Conservation (phyloP, 768 basidiomycete species). For the Phylloporus rhodoxanthus region DNA sequence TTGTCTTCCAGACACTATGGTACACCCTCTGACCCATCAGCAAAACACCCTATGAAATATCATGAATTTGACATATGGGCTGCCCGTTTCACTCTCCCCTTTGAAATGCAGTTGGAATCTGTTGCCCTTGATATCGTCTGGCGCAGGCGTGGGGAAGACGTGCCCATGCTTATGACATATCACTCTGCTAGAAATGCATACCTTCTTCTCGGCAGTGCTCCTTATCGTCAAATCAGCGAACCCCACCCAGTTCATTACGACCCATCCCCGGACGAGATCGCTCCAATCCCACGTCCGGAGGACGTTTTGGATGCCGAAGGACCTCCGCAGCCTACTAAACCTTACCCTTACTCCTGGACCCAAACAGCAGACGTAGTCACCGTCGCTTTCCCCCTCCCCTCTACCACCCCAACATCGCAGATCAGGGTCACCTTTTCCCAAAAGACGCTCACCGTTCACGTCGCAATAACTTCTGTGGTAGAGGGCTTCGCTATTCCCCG, state of each 20-base stretch:
- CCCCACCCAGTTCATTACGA: constrained; percentile 38
- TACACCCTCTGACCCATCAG: constrained; percentile 15
- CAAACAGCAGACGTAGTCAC: constrained; percentile 82
- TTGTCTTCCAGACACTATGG: constrained; percentile 56
- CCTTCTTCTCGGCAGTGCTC: constrained; percentile 53
- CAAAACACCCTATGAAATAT: constrained; percentile 22
- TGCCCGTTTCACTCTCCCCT: constrained; percentile 43
- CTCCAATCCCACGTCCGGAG: constrained; percentile 57
- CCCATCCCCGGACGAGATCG: constrained; percentile 61
- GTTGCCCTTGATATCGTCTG: constrained; percentile 52
- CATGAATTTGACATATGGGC: constrained; percentile 65
- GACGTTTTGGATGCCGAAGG: constrained; percentile 46
- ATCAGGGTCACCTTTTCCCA: constrained; percentile 66
- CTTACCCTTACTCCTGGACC: constrained; percentile 88
- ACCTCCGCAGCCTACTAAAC: constrained; percentile 38
- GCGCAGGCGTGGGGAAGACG: constrained; percentile 63
- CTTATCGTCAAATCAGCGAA: constrained; percentile 42
- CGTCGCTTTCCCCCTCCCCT: constrained; percentile 77
- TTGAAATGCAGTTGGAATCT: constrained; percentile 29
- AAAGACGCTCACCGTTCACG: constrained; percentile 58
- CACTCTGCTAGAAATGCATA: constrained; percentile 41
- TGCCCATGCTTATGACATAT: constrained; percentile 57
- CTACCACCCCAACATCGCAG: constrained; percentile 51
- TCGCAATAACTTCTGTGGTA: constrained; percentile 35
- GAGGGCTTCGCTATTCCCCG: constrained; percentile 42